Percentiles rank a stretch among this genome's conserved stretches.
Evolutionary conservation across 2,329 filamentous ascomycete species (phyloP).

Genomic region (Setomelanomma holmii): DNA sequence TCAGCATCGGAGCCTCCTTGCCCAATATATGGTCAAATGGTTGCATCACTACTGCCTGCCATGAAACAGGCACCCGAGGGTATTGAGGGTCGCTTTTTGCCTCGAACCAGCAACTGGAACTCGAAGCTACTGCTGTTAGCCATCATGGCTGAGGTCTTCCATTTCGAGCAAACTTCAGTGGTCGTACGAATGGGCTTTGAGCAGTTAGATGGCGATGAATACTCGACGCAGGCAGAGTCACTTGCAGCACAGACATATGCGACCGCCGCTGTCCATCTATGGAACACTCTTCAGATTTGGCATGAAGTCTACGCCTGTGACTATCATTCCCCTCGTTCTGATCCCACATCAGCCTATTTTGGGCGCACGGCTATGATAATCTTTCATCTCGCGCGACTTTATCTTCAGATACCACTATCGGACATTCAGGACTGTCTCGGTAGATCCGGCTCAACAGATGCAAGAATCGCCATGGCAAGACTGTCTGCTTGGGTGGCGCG

Average conservation of each 20-base stretch:
- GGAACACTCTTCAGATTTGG: neutral
- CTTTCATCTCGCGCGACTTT: conserved; percentile 1
- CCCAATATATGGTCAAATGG: conserved; percentile 4
- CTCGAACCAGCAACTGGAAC: conserved; percentile 4
- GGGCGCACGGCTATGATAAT: conserved; percentile 3
- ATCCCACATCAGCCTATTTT: conserved; percentile 1
- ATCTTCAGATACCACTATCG: conserved; percentile 2
- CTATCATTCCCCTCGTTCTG: neutral
- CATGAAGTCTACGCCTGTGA: neutral
- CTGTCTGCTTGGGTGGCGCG: neutral
- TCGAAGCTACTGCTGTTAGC: conserved; percentile 8
- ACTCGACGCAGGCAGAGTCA: neutral
- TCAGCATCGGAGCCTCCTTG: conserved; percentile 11
- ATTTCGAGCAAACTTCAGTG: conserved; percentile 5
- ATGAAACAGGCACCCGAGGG: neutral
- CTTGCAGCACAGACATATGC: too few relatives aligned
- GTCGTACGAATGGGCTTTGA: conserved; percentile 5
- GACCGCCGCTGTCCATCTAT: too few relatives aligned
- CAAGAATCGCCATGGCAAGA: conserved; percentile 1
- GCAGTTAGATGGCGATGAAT: neutral
- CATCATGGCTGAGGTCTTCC: conserved; percentile 5
- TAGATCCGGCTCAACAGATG: conserved; percentile 4
- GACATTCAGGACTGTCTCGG: conserved; percentile 13
- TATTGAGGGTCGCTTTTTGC: neutral
- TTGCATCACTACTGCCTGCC: neutral